Base-by-base conservation (phyloP, 2,329 filamentous ascomycete species). In the Arachnomyces sp. region DNA sequence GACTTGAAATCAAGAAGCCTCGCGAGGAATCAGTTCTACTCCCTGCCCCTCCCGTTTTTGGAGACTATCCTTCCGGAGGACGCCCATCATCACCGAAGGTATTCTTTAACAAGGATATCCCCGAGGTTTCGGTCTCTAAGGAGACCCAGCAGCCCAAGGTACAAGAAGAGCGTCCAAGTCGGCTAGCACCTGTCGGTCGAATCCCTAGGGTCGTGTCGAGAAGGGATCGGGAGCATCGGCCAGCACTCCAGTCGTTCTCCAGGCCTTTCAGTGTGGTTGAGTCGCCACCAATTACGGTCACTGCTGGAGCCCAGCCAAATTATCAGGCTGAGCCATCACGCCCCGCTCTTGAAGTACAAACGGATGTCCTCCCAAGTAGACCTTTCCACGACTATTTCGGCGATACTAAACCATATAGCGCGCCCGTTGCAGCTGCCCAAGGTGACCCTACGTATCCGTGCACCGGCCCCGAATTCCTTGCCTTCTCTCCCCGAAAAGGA, bases 191-290 rank as follows among this genome's bases (percentile, higher is more conserved):
- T 50, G 80, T 94, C 34, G 89, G 88, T 7, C 78, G 89, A 12
- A 94, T 94, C 38, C 89, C 89, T 7, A 80, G 79, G 52, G 86
- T 94, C 3, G 71, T 90, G 20, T 85, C 78, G 34, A 79, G 74
- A 37, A 66, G 70, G 35, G 72, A 74, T 34, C 74, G 80, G 39
- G 70, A 79, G 28, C 76, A 82, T 46, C 76, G 76, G 35, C 76
- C 77, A 1, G 81, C 84, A 1, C 76, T 83, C 1, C 81, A 79
- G 56, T 94, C 86, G 25, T 94, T 94, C 58, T 94, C 89, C 2
- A 73, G 87, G 7, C 87, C 89, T 0, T 94, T 94, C 56, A 72
- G 78, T 49, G 49, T 52, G 13, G 64, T 56, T 3, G 63, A 68
- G 12, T 61, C 63, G 3, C 67, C 72, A 35, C 66, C 68, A 4